Percentiles rank a stretch among this genome's conserved stretches.
Evolutionary conservation across 2,329 filamentous ascomycete species (phyloP).

Genomic region (Fusarium ramigenum): DNA sequence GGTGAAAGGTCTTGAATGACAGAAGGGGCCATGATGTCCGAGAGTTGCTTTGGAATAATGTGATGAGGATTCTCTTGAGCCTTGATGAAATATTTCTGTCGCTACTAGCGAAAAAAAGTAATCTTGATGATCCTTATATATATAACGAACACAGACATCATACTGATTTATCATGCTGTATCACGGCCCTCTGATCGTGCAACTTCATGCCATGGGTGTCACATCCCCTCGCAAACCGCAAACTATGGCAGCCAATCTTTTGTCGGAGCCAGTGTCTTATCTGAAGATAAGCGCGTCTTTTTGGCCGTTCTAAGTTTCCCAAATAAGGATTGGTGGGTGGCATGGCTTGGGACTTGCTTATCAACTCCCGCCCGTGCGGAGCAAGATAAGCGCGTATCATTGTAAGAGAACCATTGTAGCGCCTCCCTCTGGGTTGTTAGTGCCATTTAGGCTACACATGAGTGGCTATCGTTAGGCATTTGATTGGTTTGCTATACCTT

Average conservation of each 20-base stretch:
- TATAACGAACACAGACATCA: rapidly evolving
- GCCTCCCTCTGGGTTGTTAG: background rate
- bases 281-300: background rate
- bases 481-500: background rate
- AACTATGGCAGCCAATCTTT: background rate
- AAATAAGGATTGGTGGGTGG: background rate
- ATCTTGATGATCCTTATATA: background rate
- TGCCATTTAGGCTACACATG: background rate
- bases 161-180: background rate
- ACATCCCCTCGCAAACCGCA: background rate
- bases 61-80: background rate
- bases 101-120: rapidly evolving
- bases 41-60: background rate
- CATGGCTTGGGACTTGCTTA: background rate
- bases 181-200: background rate
- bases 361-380: background rate
- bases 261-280: rapidly evolving
- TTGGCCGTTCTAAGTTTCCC: background rate
- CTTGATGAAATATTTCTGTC: rapidly evolving
- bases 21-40: background rate
- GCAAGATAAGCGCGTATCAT: background rate
- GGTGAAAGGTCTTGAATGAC: background rate
- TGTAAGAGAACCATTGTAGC: background rate
- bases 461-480: background rate
- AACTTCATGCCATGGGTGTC: background rate